Percentiles rank a stretch among this genome's conserved stretches.
These are phyloP conservation scores for Musa troglodytarum DNA, from an alignment of 176 grass and related monocot species.

Conservation along the genomic window DNA sequence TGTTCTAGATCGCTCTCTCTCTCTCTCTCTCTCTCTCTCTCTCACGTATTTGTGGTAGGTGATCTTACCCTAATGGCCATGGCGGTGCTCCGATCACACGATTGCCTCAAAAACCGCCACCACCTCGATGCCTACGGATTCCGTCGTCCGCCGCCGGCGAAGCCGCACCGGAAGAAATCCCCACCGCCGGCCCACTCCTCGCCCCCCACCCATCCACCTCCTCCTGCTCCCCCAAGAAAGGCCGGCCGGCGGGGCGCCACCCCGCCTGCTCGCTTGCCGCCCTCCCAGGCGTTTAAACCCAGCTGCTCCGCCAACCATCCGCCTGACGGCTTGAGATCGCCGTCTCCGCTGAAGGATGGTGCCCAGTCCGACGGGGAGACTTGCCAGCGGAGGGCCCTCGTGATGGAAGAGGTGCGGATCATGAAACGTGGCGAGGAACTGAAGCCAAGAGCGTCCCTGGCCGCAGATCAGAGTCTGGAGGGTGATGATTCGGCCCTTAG, in stretches of 20 bases:
- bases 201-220: not conserved
- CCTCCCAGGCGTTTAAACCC: not conserved
- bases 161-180: not conserved
- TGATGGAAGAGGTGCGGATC: constrained; percentile 2
- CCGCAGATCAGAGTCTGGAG: not conserved
- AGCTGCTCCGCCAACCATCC: not conserved
- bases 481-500: not conserved
- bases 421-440: not conserved
- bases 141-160: not conserved
- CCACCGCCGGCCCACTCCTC: not conserved
- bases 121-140: not conserved
- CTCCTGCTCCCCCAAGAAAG: not conserved
- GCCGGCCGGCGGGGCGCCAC: not conserved
- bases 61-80: not conserved
- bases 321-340: not conserved
- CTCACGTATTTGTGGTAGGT: not conserved
- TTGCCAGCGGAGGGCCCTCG: not conserved
- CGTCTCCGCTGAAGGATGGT: not conserved
- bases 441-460: not conserved
- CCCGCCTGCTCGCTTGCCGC: not conserved
- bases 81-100: not conserved
- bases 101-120: constrained; percentile 3
- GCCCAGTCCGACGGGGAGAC: not conserved
- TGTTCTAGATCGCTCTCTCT: not conserved
- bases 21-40: not conserved